Evolutionary conservation across 2,329 filamentous ascomycete species (phyloP), one percentile per base, ranked within the genome.

Genomic region (Aureobasidium uvarum): DNA sequence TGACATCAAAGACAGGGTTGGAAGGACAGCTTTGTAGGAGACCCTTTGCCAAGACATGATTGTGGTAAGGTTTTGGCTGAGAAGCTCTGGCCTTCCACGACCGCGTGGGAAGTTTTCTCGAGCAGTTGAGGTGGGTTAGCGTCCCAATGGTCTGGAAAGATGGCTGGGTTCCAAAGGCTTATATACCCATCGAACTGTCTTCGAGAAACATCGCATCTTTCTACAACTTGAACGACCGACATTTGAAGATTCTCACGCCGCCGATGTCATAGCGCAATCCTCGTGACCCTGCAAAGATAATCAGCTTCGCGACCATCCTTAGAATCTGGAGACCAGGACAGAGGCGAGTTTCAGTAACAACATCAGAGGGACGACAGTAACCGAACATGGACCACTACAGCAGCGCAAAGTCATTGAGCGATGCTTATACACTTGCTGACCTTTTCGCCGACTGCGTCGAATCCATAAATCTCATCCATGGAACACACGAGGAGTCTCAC

Each of bases 401-500:
- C 67, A 33, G 66, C n/a, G 60, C 50, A 33, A 54, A 55, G 20
- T 45, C 70, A 13, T 74, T 81, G 39, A 72, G 72, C 36, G 75
- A 77, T 62, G 78, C 79, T 45, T 72, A 78, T 56, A 76, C 76
- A 7, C 76, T 81, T 14, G 78, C 79, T 28, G 76, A 72, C 33
- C 75, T 80, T 38, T 81, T 81, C 75, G 79, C 78, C 70, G 77
- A 76, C 52, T 81, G 79, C 66, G 79, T 81, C 50, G 80, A 81
- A 69, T 78, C 77, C 28, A 81, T 81, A 72, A 78, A 78, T 43
- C 73, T 79, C 31, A 78, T 82, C 64, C 77, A 80, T 64, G 77
- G 78, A 0, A 72, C 73, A 55, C 77, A 78, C 55, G 74, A 78
- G 66, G 77, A 76, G 69, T 75, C 79, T 46, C 76, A 75, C 66